Conservation (phyloP, 306 rosid genomes). For the Betula pendula region DNA sequence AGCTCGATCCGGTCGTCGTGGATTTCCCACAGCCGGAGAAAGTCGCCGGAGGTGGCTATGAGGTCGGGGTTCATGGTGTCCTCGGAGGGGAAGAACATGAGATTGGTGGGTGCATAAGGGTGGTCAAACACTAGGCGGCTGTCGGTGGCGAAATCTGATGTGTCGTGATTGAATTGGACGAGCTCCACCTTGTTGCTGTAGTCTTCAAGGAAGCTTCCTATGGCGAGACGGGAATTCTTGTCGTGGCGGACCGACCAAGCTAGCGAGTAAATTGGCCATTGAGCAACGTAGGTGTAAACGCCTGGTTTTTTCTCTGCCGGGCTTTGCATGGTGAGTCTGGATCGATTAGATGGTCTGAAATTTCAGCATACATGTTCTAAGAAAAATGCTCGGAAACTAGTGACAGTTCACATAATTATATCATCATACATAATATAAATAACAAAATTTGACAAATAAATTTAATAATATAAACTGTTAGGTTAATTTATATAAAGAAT, state of each 20-base stretch:
- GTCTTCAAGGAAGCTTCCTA: slow-evolving; percentile 62
- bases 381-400: no score
- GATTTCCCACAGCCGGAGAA: slow-evolving; percentile 63
- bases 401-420: no score
- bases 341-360: not conserved
- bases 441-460: no score
- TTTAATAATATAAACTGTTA: no score
- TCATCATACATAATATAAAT: no score
- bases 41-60: slow-evolving; percentile 66
- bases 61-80: slow-evolving; percentile 49
- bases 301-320: slow-evolving; percentile 37
- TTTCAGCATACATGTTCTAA: slow-evolving; percentile 4
- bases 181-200: slow-evolving; percentile 66
- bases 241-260: slow-evolving; percentile 62
- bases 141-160: slow-evolving; percentile 46
- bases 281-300: slow-evolving; percentile 47
- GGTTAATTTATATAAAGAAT: no score
- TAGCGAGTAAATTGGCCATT: slow-evolving; percentile 56
- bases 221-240: slow-evolving; percentile 53
- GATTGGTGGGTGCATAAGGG: slow-evolving; percentile 67
- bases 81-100: slow-evolving; percentile 70
- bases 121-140: slow-evolving; percentile 52
- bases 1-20: slow-evolving; percentile 55
- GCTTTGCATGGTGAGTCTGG: slow-evolving; percentile 38
- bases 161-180: slow-evolving; percentile 46